These are phyloP conservation scores for Colletotrichum sp. DNA, from an alignment of 2,329 filamentous ascomycete species.

Conservation along the genomic window DNA sequence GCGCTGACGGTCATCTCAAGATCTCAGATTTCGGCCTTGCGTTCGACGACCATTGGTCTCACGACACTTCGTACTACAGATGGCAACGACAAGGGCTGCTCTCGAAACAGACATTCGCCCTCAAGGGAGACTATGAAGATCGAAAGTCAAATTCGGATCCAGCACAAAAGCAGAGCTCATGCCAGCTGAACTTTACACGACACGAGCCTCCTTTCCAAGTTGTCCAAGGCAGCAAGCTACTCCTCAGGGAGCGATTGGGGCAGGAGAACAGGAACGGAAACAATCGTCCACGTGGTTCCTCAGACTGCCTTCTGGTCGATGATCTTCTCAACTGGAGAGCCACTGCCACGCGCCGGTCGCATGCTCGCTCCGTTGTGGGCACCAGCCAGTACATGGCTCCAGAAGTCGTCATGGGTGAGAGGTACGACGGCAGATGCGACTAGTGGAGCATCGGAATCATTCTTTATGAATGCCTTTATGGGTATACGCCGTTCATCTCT, in stretches of 20 bases:
- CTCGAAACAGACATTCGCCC: conserved; percentile 74
- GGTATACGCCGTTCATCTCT: conserved; percentile 86
- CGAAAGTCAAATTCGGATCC: background rate
- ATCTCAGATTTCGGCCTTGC: conserved; percentile 97
- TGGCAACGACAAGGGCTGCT: conserved; percentile 82
- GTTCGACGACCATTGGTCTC: conserved; percentile 94
- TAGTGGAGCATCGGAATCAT: conserved; percentile 98
- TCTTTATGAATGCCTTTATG: conserved; percentile 92
- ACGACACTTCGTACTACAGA: conserved; percentile 86
- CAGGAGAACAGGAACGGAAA: background rate
- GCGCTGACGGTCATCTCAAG: conserved; percentile 85
- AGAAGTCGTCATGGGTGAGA: conserved; percentile 82
- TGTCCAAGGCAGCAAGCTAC: conserved; percentile 33
- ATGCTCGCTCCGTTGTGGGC: conserved; percentile 87
- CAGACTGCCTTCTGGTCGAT: conserved; percentile 23
- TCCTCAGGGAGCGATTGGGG: background rate
- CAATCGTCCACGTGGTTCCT: background rate
- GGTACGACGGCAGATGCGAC: conserved; percentile 92
- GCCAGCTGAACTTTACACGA: background rate
- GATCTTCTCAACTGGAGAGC: conserved; percentile 75
- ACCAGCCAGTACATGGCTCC: conserved; percentile 99
- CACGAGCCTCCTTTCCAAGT: conserved; percentile 19
- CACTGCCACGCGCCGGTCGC: conserved; percentile 68
- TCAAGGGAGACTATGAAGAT: conserved; percentile 79
- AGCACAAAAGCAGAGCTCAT: background rate